phyloP scores from a whole-genome alignment of 129 eudicot genomes.

The Daucus carota region DNA sequence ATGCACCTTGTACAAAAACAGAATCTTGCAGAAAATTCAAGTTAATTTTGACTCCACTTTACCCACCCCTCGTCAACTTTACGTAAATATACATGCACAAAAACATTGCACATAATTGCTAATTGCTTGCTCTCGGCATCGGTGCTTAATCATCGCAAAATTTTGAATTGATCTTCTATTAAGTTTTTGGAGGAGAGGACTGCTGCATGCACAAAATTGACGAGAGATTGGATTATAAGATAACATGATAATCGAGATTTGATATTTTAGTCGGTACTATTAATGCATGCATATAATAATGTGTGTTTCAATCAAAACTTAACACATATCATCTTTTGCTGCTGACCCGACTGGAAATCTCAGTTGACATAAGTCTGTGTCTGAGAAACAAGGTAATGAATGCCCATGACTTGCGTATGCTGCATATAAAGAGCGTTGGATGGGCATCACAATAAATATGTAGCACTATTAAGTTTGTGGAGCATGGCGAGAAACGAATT shows the following conservation, averaged over 20 bases:
- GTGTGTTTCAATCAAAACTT: too few relatives aligned
- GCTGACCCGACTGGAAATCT: neutral
- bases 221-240: too few relatives aligned
- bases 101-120: too few relatives aligned
- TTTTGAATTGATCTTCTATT: too few relatives aligned
- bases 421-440: conserved; percentile 2
- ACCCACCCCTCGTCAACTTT: neutral
- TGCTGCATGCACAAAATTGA: too few relatives aligned
- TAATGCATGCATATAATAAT: too few relatives aligned
- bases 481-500: neutral
- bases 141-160: too few relatives aligned
- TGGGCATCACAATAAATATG: neutral
- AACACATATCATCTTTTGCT: too few relatives aligned
- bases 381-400: neutral
- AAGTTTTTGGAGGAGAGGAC: too few relatives aligned
- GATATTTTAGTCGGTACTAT: too few relatives aligned
- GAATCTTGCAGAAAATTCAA: neutral
- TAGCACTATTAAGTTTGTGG: neutral
- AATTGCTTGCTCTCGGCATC: too few relatives aligned
- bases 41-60: neutral
- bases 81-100: neutral
- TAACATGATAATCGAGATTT: too few relatives aligned
- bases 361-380: neutral
- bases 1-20: neutral
- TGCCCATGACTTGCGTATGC: neutral